These are phyloP conservation scores for Coniella lustricola DNA, from an alignment of 2,329 filamentous ascomycete genomes.

Conservation along the genomic window DNA sequence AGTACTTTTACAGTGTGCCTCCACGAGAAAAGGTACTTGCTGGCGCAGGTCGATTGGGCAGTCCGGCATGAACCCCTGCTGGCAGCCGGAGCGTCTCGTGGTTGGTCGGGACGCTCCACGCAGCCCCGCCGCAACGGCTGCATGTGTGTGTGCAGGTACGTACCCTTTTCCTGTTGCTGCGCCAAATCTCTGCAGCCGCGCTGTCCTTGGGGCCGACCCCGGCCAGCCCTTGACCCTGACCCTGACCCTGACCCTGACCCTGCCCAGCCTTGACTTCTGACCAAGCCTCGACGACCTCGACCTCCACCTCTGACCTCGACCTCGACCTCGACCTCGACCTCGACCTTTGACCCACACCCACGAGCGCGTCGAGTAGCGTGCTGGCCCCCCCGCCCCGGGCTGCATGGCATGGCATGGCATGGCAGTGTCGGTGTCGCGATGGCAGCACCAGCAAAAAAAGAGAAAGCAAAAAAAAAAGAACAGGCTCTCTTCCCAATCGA, in stretches of 20 bases:
- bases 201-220: slow-evolving; percentile 1
- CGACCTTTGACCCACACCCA: slow-evolving; percentile 7
- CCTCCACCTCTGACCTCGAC: not conserved
- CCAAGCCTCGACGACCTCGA: not conserved
- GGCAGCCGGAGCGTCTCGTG: too few species aligned
- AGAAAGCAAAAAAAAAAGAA: too few species aligned
- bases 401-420: not conserved
- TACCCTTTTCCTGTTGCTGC: slow-evolving; percentile 1
- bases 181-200: slow-evolving; percentile 14
- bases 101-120: too few species aligned
- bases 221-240: not conserved
- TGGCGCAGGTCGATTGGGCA: not conserved
- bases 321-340: too few species aligned
- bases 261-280: too few species aligned
- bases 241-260: not conserved
- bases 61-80: too few species aligned
- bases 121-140: not conserved
- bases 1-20: too few species aligned
- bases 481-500: slow-evolving; percentile 14
- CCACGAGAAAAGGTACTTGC: too few species aligned
- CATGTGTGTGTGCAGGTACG: too few species aligned
- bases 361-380: slow-evolving; percentile 8
- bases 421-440: not conserved
- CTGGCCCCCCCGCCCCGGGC: not conserved
- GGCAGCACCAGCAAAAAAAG: slow-evolving; percentile 12